Evolutionary conservation across 2,329 filamentous ascomycete species (phyloP).

Genomic region (Stenocarpella maydis): DNA sequence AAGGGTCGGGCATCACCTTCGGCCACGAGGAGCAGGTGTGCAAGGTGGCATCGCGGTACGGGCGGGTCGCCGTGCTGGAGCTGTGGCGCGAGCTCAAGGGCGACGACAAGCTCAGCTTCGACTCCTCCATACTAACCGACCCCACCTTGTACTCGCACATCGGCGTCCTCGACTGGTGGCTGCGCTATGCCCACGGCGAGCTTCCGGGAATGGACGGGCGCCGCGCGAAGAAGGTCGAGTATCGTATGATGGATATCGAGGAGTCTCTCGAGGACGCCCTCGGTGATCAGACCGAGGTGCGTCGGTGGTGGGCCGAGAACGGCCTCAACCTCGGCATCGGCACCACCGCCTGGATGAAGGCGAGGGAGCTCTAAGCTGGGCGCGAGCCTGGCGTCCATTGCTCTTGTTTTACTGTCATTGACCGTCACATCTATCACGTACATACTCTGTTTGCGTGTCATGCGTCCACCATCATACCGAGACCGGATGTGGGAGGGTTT

Average conservation of each 20-base stretch:
- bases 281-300: constrained; percentile 72
- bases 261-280: constrained; percentile 92
- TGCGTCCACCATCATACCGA: background rate
- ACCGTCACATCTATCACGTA: background rate
- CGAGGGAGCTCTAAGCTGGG: constrained; percentile 68
- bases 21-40: constrained; percentile 83
- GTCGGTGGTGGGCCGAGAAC: constrained; percentile 88
- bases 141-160: constrained; percentile 89
- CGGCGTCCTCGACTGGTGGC: constrained; percentile 92
- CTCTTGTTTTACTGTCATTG: background rate
- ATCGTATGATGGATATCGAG: constrained; percentile 94
- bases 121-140: constrained; percentile 68
- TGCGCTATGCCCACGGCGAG: constrained; percentile 67
- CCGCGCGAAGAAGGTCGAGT: constrained; percentile 78
- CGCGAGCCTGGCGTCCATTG: background rate
- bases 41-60: constrained; percentile 84
- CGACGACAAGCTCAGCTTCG: constrained; percentile 55
- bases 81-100: constrained; percentile 81
- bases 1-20: constrained; percentile 79
- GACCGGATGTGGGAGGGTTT: background rate
- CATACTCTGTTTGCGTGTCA: background rate
- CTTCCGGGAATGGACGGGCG: constrained; percentile 62
- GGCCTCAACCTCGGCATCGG: constrained; percentile 82
- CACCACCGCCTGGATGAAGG: constrained; percentile 90
- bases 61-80: constrained; percentile 83